Base-by-base conservation (phyloP, 2,329 filamentous ascomycete species). In the Rasamsonia emersonii region DNA sequence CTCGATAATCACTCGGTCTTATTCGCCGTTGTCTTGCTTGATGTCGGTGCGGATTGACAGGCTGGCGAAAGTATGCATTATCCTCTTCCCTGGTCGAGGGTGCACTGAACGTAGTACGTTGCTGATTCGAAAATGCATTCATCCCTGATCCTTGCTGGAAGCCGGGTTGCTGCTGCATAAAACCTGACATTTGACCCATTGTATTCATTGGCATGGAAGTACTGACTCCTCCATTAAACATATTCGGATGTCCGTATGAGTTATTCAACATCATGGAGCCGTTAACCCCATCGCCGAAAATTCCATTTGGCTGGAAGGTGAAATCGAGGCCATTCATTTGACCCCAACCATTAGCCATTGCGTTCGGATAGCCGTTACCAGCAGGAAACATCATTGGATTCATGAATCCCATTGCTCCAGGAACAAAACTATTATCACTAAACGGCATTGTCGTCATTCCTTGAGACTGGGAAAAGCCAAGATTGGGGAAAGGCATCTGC, bases 41-140 rank as follows among this genome's bases (percentile, higher is more conserved):
- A 53, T 91, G 84, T 30, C 91, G 77, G 53, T 94, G 84, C 2
- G 88, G 89, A 54, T 98, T 98, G 40, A 96, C 84, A 0, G 91
- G 91, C 58, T 94, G 89, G 36, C 91, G 76, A 57, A 96, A 93
- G 62, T 98, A 98, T 5, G 91, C 84, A 38, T 86, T 85, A 36
- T 93, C 86, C 35, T 93, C 85, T 42, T 77, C 76, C 37, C 72
- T 78, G 2, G 71, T 70, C 37, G 68, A 62, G 9, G 69, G 67
- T 11, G 68, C 66, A 19, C 64, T 64, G 46, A 73, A 71, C 20
- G 63, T 53, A 15, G 65, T 70, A 33, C 68, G 61, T 47, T 77
- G 73, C 47, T 78, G 74, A 43, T 77, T 77, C 9, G 70, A 63
- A 39, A 76, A 77, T 28, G 54, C 54, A 17, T 57, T 56, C 41